A percentile compares a stretch with the other conserved stretches of the same genome.
Evolutionary conservation across 768 basidiomycete species (phyloP).

Genomic region (Leccinum fibrillosum): DNA sequence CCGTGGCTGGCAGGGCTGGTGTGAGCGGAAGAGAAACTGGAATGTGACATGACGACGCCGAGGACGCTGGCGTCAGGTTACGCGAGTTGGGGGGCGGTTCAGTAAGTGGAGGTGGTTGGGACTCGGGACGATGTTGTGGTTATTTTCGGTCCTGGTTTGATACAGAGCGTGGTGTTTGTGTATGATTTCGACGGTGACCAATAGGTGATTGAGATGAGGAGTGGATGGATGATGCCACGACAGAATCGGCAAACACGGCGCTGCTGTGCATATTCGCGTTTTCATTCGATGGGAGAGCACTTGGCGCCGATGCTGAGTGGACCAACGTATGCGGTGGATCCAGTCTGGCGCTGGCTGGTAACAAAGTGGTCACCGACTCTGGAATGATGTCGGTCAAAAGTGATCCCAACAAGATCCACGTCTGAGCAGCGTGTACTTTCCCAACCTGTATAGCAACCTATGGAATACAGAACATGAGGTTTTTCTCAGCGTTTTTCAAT

Average conservation of each 20-base stretch:
- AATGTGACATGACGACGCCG: conserved; percentile 49
- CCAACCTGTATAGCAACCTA: conserved; percentile 62
- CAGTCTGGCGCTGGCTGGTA: conserved; percentile 14
- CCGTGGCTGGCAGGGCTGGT: conserved; percentile 28
- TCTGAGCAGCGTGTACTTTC: conserved; percentile 54
- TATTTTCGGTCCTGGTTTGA: conserved; percentile 23
- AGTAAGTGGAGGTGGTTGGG: conserved; percentile 13
- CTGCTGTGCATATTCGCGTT: conserved; percentile 5
- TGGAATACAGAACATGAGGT: background rate
- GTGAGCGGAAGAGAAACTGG: conserved; percentile 32
- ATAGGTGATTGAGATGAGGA: conserved; percentile 25
- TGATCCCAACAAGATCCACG: conserved; percentile 66
- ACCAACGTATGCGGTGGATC: conserved; percentile 27
- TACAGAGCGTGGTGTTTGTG: conserved; percentile 14
- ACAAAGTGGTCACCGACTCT: conserved; percentile 27
- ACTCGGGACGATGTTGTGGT: conserved; percentile 15
- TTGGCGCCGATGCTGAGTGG: conserved; percentile 43
- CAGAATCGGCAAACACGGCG: conserved; percentile 26
- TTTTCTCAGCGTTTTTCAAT: background rate
- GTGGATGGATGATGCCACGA: conserved; percentile 9
- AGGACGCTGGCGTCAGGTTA: conserved; percentile 54
- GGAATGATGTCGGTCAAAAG: conserved; percentile 51
- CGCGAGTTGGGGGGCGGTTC: conserved; percentile 40
- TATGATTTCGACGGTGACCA: conserved; percentile 5
- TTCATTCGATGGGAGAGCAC: conserved; percentile 33